These are phyloP conservation scores for Auxenochlorella pyrenoidosa DNA, from an alignment of 139 green algal genomes.

Conservation along the genomic window DNA sequence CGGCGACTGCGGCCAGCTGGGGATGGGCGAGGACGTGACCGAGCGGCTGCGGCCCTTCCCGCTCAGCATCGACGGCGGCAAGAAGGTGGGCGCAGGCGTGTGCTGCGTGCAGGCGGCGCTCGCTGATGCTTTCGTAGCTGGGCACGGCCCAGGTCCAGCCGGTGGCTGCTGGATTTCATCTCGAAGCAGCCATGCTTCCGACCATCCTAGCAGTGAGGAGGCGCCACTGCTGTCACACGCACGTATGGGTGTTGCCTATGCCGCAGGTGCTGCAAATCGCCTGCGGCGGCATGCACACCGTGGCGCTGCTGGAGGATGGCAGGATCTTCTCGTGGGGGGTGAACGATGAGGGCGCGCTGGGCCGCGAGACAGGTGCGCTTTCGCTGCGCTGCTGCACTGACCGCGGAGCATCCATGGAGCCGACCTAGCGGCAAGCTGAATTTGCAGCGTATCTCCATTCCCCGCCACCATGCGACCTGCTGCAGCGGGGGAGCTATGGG, in stretches of 20 bases:
- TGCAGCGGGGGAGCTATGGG: constrained; percentile 59
- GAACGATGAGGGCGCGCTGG: constrained; percentile 94
- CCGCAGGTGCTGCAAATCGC: constrained; percentile 67
- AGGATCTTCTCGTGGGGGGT: constrained; percentile 85
- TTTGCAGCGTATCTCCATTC: neutral
- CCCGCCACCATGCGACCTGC: neutral
- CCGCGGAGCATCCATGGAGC: too few relatives aligned
- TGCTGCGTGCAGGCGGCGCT: too few relatives aligned
- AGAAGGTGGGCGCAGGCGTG: constrained; percentile 25
- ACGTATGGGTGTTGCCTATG: neutral
- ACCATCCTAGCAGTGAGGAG: too few relatives aligned
- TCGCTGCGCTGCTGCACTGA: neutral
- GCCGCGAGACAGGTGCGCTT: constrained; percentile 62
- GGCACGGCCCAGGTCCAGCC: too few relatives aligned
- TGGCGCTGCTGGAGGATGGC: constrained; percentile 69
- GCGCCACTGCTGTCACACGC: too few relatives aligned
- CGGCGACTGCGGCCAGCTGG: constrained; percentile 77
- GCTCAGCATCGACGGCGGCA: constrained; percentile 33
- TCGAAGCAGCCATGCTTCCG: too few relatives aligned
- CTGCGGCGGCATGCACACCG: constrained; percentile 91
- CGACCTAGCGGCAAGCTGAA: neutral
- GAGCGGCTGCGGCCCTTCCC: constrained; percentile 56
- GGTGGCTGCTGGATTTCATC: too few relatives aligned
- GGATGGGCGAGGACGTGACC: constrained; percentile 66
- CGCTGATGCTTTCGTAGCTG: too few relatives aligned